These are phyloP conservation scores for Eucalyptus virginea DNA, from an alignment of 345 rosid genomes.

Conservation along the genomic window DNA sequence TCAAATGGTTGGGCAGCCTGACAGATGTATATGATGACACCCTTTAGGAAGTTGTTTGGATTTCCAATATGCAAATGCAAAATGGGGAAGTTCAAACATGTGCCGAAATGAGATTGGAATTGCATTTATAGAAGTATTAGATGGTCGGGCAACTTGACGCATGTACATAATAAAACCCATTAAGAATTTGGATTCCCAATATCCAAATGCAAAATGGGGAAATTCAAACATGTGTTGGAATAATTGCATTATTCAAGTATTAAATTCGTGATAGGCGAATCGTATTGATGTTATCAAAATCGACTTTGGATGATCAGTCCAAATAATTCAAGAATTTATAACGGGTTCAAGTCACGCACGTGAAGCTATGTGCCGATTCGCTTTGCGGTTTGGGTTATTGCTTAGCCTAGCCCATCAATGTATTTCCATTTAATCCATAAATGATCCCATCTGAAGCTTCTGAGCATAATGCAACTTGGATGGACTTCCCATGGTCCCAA, in stretches of 20 bases:
- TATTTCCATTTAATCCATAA: neutral
- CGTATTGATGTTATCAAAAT: neutral
- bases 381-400: neutral
- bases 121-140: neutral
- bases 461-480: neutral
- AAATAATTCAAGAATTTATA: neutral
- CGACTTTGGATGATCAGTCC: neutral
- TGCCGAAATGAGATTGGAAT: neutral
- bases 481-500: neutral
- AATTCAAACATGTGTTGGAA: neutral
- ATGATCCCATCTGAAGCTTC: neutral
- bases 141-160: too few species aligned
- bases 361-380: neutral
- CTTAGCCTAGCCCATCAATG: too few species aligned
- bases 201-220: neutral
- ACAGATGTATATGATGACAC: neutral
- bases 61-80: neutral
- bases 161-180: neutral
- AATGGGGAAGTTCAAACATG: neutral
- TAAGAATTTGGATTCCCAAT: neutral
- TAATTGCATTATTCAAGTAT: neutral
- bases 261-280: neutral
- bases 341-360: neutral
- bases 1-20: fast-evolving
- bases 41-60: neutral